Evolutionary conservation across 2,329 filamentous ascomycete genomes (phyloP).

Genomic region (Ascochyta pisi): DNA sequence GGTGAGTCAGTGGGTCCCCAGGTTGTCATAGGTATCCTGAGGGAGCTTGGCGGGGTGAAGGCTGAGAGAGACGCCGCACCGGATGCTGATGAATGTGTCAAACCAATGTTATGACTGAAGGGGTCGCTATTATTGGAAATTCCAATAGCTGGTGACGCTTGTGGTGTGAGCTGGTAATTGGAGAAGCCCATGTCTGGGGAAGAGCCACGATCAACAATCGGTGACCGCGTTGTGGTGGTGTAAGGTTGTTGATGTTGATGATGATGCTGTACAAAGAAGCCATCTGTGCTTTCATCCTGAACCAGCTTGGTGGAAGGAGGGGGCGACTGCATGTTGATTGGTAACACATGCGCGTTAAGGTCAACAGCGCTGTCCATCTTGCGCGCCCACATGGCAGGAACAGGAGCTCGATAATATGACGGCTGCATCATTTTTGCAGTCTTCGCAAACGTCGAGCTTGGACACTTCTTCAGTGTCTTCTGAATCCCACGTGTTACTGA

Average conservation of each 20-base stretch:
- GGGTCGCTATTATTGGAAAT: slow-evolving; percentile 25
- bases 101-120: slow-evolving; percentile 34
- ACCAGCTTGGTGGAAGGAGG: slow-evolving; percentile 35
- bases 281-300: slow-evolving; percentile 33
- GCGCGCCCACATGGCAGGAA: slow-evolving; percentile 60
- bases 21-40: slow-evolving; percentile 36
- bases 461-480: slow-evolving; percentile 31
- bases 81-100: slow-evolving; percentile 23
- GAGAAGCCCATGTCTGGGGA: slow-evolving; percentile 30
- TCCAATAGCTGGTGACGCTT: slow-evolving; percentile 41
- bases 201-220: slow-evolving; percentile 21
- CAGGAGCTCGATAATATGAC: slow-evolving; percentile 53
- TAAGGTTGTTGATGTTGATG: slow-evolving; percentile 31
- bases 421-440: slow-evolving; percentile 63
- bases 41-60: slow-evolving; percentile 47
- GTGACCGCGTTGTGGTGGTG: slow-evolving; percentile 28
- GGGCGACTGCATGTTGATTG: slow-evolving; percentile 36
- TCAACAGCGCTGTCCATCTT: slow-evolving; percentile 55
- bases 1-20: slow-evolving; percentile 41
- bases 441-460: slow-evolving; percentile 49
- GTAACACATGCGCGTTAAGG: slow-evolving; percentile 57
- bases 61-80: slow-evolving; percentile 44
- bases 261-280: slow-evolving; percentile 25
- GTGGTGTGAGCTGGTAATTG: slow-evolving; percentile 45
- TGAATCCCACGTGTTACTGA: slow-evolving; percentile 31